Conservation (phyloP, 1,139 yeast genomes). For the Geotrichum siamense region DNA sequence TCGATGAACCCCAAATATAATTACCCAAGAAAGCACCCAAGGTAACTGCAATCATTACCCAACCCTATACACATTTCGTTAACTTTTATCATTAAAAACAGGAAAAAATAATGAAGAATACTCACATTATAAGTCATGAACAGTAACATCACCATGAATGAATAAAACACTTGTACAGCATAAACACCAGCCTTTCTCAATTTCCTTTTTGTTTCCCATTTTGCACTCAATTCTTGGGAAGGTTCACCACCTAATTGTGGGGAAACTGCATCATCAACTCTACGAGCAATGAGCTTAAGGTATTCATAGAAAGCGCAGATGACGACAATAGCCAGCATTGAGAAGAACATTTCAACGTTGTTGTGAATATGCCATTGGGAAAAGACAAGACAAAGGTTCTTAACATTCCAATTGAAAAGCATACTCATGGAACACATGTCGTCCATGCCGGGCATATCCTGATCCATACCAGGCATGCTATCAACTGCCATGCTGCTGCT, state of each 20-base stretch:
- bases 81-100: neutral
- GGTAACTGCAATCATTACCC: constrained; percentile 70
- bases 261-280: constrained; percentile 21
- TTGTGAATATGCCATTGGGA: constrained; percentile 72
- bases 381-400: constrained; percentile 63
- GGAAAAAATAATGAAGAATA: neutral
- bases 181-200: constrained; percentile 40
- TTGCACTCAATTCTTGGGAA: neutral
- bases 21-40: constrained; percentile 64
- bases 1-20: constrained; percentile 48
- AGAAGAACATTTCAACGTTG: constrained; percentile 44
- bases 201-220: constrained; percentile 1
- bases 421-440: constrained; percentile 60
- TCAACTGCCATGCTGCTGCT: constrained; percentile 8
- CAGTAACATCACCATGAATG: constrained; percentile 64
- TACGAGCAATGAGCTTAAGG: constrained; percentile 38
- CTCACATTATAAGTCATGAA: constrained; percentile 68
- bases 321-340: constrained; percentile 45
- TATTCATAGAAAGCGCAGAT: constrained; percentile 59
- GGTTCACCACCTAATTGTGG: neutral
- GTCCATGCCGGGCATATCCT: constrained; percentile 15
- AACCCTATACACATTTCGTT: constrained; percentile 40
- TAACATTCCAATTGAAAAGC: constrained; percentile 79
- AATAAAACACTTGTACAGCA: constrained; percentile 68
- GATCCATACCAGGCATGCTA: constrained; percentile 12